phyloP scores from a whole-genome alignment of 148 eudicot species.

The Vaccinium corymbosum region DNA sequence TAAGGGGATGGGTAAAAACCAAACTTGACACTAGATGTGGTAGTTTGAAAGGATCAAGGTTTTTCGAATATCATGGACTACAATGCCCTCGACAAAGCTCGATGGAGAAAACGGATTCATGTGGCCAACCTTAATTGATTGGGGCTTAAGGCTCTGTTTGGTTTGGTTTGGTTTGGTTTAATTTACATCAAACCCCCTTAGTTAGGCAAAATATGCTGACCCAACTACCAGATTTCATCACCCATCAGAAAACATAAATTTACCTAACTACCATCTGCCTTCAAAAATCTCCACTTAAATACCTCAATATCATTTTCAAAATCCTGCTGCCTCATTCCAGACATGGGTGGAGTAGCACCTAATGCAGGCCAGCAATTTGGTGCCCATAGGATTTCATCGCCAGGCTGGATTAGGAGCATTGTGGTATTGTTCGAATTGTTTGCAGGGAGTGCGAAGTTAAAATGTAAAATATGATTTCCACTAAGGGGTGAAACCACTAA shows the following conservation, averaged over 20 bases:
- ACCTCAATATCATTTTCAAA: background rate
- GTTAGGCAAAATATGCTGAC: background rate
- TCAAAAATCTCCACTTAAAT: background rate
- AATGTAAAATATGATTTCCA: background rate
- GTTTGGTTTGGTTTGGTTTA: background rate
- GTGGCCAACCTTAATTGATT: background rate
- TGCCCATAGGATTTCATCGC: background rate
- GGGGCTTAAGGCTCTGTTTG: background rate
- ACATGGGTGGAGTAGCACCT: background rate
- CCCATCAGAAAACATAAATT: background rate
- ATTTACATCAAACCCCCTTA: background rate
- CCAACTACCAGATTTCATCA: background rate
- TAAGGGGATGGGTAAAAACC: background rate
- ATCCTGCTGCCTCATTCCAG: background rate
- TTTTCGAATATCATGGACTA: background rate
- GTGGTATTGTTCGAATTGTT: background rate
- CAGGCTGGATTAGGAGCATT: background rate
- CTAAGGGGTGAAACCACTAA: background rate
- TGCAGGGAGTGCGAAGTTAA: background rate
- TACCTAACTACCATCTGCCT: background rate
- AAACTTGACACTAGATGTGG: background rate
- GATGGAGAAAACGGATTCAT: background rate
- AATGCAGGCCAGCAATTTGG: background rate
- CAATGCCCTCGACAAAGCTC: background rate
- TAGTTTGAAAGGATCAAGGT: background rate